Evolutionary conservation across 305 asterid species (phyloP).

Genomic region (Caryopteris hybrid): DNA sequence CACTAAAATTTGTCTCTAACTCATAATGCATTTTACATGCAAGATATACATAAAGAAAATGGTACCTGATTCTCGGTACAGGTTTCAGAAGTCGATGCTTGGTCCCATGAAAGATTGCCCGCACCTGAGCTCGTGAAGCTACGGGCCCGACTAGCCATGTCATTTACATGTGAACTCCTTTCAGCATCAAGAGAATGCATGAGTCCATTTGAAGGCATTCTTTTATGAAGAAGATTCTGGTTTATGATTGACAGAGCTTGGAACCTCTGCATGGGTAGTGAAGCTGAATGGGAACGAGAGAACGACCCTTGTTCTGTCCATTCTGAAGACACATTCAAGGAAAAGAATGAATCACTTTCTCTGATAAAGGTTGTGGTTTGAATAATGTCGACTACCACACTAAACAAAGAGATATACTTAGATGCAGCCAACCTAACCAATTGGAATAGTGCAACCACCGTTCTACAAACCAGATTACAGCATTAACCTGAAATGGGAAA

Average conservation of each 20-base stretch:
- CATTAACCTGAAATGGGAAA: background rate
- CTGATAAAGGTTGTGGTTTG: background rate
- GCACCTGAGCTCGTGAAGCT: slow-evolving; percentile 38
- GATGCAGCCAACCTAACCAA: background rate
- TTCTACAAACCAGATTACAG: background rate
- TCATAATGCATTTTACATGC: background rate
- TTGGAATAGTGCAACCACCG: no score
- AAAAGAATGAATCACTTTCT: background rate
- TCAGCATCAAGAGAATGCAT: slow-evolving; percentile 17
- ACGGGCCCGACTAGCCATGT: slow-evolving; percentile 22
- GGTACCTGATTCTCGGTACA: slow-evolving; percentile 47
- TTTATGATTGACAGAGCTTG: slow-evolving; percentile 65
- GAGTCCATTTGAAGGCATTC: slow-evolving; percentile 34
- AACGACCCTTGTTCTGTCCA: slow-evolving; percentile 47
- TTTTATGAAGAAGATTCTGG: slow-evolving; percentile 49
- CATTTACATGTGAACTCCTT: slow-evolving; percentile 24
- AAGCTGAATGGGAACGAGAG: slow-evolving; percentile 41
- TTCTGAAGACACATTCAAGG: slow-evolving; percentile 35
- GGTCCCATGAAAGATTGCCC: slow-evolving; percentile 27
- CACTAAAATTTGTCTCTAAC: background rate
- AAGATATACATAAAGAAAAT: background rate
- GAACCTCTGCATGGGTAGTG: slow-evolving; percentile 60
- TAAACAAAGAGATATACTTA: no score
- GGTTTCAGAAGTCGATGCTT: slow-evolving; percentile 37
- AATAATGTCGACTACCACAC: background rate